These are phyloP conservation scores for Avicennia marina DNA, from an alignment of 257 asterid genomes.

Conservation along the genomic window DNA sequence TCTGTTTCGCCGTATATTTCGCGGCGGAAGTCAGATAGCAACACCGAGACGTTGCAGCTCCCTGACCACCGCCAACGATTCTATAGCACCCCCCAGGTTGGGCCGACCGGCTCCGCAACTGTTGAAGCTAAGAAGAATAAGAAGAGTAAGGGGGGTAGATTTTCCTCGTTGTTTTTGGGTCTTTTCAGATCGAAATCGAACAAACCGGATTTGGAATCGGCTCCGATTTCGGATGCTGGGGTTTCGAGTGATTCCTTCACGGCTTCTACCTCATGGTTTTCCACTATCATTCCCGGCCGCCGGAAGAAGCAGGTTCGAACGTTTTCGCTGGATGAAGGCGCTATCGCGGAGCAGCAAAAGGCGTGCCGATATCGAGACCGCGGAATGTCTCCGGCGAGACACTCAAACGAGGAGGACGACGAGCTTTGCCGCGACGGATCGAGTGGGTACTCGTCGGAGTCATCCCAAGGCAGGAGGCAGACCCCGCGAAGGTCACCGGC, in stretches of 20 bases:
- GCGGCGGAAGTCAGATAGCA: constrained; percentile 32
- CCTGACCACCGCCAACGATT: constrained; percentile 15
- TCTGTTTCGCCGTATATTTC: constrained; percentile 57
- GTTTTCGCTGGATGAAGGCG: constrained; percentile 41
- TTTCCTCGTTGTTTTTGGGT: constrained; percentile 28
- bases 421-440: constrained; percentile 59
- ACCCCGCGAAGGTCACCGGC: constrained; percentile 63
- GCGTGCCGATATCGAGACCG: constrained; percentile 46
- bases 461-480: constrained; percentile 60
- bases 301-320: constrained; percentile 48
- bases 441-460: constrained; percentile 76
- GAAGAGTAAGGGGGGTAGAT: constrained; percentile 17
- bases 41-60: constrained; percentile 21
- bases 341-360: constrained; percentile 28
- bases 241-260: constrained; percentile 21
- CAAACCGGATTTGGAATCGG: constrained; percentile 24
- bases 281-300: constrained; percentile 39
- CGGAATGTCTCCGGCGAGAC: constrained; percentile 76
- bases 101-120: constrained; percentile 17
- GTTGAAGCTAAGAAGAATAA: constrained; percentile 14
- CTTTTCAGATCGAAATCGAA: constrained; percentile 43
- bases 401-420: constrained; percentile 46
- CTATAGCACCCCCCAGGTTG: constrained; percentile 35
- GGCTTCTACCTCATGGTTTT: constrained; percentile 52
- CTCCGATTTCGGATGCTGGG: constrained; percentile 27